Percentiles rank a stretch among this genome's conserved stretches.
These are phyloP conservation scores for Didymella keratinophila DNA, from an alignment of 2,329 filamentous ascomycete species.

Conservation along the genomic window DNA sequence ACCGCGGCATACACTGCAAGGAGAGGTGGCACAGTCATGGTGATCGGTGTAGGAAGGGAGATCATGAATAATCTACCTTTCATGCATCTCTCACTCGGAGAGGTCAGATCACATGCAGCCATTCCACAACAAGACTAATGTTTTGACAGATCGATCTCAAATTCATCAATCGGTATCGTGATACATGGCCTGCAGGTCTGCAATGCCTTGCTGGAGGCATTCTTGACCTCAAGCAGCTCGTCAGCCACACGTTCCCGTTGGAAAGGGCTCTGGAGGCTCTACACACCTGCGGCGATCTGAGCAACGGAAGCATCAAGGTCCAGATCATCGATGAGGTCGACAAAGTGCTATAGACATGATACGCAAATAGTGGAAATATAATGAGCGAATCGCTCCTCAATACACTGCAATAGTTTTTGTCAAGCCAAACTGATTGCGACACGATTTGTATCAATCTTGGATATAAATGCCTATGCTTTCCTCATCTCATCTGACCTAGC, in stretches of 20 bases:
- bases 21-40: constrained; percentile 67
- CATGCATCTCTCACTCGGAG: constrained; percentile 70
- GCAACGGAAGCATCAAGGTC: constrained; percentile 66
- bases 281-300: constrained; percentile 60
- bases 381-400: not conserved
- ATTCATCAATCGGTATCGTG: constrained; percentile 75
- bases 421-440: not conserved
- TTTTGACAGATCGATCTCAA: constrained; percentile 66
- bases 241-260: constrained; percentile 69
- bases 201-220: constrained; percentile 66
- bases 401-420: not conserved
- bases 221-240: constrained; percentile 67
- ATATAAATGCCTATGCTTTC: not conserved
- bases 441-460: not conserved
- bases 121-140: not conserved
- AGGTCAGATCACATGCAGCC: constrained; percentile 51
- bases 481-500: not conserved
- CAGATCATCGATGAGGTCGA: constrained; percentile 62
- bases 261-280: constrained; percentile 68
- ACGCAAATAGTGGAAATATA: not conserved
- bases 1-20: constrained; percentile 66
- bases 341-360: constrained; percentile 27
- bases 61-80: constrained; percentile 72
- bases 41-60: constrained; percentile 69
- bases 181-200: constrained; percentile 74